These are phyloP conservation scores for Aquilaria sinensis DNA, from an alignment of 345 rosid species.

Conservation along the genomic window DNA sequence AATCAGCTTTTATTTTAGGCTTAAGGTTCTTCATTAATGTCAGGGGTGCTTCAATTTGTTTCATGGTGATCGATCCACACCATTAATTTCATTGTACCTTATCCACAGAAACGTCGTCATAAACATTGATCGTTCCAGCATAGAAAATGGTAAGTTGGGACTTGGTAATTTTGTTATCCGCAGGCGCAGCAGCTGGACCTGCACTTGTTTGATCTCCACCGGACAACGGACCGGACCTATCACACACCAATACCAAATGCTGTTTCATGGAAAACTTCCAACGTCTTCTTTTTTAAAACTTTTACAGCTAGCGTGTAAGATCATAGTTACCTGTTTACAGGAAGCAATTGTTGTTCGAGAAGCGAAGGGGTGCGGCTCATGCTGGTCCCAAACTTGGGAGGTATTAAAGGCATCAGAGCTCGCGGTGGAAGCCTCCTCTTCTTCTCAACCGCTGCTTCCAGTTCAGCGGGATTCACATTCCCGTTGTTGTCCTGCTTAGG, in stretches of 20 bases:
- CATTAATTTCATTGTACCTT: neutral
- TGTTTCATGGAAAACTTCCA: too few relatives aligned
- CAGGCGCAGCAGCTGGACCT: neutral
- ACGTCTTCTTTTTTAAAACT: too few relatives aligned
- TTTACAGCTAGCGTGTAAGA: too few relatives aligned
- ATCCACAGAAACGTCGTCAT: conserved; percentile 3
- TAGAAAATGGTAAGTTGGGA: conserved; percentile 12
- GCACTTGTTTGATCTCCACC: neutral
- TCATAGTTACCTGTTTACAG: neutral
- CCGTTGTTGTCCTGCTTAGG: neutral
- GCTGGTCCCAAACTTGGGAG: neutral
- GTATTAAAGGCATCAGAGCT: conserved; percentile 6
- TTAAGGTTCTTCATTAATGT: too few relatives aligned
- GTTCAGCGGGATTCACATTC: neutral
- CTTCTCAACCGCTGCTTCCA: neutral
- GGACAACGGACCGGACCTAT: neutral
- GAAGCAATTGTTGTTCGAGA: neutral
- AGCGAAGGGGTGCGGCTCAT: neutral
- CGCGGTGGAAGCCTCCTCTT: neutral
- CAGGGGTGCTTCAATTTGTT: neutral
- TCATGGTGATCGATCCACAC: too few relatives aligned
- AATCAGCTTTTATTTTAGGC: too few relatives aligned
- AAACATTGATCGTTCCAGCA: conserved; percentile 8
- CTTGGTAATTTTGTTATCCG: neutral
- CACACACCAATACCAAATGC: neutral